Base-by-base conservation (phyloP, 306 rosid species). In the Gastrolobium bilobum region DNA sequence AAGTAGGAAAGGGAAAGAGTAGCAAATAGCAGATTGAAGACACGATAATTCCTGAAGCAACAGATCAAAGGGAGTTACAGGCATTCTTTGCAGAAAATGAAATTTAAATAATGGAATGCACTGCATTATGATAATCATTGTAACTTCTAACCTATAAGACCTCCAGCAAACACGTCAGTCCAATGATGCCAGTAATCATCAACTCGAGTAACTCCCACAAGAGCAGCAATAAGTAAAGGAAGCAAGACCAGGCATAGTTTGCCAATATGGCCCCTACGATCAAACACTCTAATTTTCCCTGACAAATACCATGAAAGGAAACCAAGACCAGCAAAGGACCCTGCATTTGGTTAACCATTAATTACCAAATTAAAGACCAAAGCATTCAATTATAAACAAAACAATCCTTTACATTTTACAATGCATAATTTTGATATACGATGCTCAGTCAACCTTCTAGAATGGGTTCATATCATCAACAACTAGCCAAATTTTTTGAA, bases 171-270 rank as follows among this genome's bases (percentile, higher is more conserved):
- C 34, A 88, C 91, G 62, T 88, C 91, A 40, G 85, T 81, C 91
- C 91, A 88, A 71, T 86, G 91, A 72, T 88, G 91, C 88, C 91
- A 88, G 39, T 88, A 88, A 77, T 88, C 91, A 75, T 86, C 88
- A 51, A 88, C 91, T 39, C 85, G 79, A 42, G 85, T 72, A 58
- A 81, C 4, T 66, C 88, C 91, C 2, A 88, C 63, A 7, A 88
- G 86, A 54, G 86, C 38, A 60, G 89, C 91, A 71, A 47, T 2
- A 26, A 88, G 88, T 47, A 88, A 62, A 34, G 91, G 91, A 75
- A 85, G 76, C 54, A 88, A 63, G 0, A 83, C 86, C 65, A 88
- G 2, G 64, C 89, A 81, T 9, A 88, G 73, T 78, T 79, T 88
- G 2, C 74, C 83, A 29, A 80, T 47, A 68, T 86, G 89, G 1